Conservation (phyloP, 495 filamentous ascomycete species). For the Hypoxylon subgilvum region DNA sequence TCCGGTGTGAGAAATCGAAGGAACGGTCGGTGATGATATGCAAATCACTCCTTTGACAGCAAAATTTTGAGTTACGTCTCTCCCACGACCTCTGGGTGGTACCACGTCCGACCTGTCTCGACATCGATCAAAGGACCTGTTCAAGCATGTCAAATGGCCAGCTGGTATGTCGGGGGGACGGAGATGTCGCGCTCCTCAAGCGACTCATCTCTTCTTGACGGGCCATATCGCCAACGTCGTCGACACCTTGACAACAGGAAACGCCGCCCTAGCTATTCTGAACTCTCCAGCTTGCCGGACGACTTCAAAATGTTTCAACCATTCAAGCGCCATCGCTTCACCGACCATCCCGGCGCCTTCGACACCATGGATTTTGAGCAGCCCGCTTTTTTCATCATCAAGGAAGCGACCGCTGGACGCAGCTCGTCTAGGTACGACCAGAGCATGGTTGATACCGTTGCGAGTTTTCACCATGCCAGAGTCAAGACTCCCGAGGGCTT, state of each 20-base stretch:
- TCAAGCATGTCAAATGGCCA: slow-evolving; percentile 44
- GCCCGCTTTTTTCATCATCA: slow-evolving; percentile 42
- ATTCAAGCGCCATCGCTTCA: slow-evolving; percentile 35
- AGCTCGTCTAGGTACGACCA: slow-evolving; percentile 12
- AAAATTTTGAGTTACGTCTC: slow-evolving; percentile 24
- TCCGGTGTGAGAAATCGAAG: slow-evolving; percentile 17
- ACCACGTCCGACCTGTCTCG: slow-evolving; percentile 31
- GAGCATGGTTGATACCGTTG: slow-evolving; percentile 10
- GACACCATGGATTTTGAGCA: slow-evolving; percentile 22
- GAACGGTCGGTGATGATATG: slow-evolving; percentile 30
- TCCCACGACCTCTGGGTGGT: slow-evolving; percentile 26
- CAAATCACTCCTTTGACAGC: slow-evolving; percentile 28
- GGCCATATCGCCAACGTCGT: slow-evolving; percentile 25
- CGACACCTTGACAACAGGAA: slow-evolving; percentile 32
- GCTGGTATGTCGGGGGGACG: slow-evolving; percentile 42
- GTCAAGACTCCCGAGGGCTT: slow-evolving; percentile 8
- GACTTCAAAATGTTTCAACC: slow-evolving; percentile 37
- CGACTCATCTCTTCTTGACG: slow-evolving; percentile 39
- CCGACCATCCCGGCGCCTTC: slow-evolving; percentile 14
- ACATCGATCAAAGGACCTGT: slow-evolving; percentile 13
- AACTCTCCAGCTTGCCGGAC: slow-evolving; percentile 30
- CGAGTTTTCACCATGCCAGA: slow-evolving; percentile 7
- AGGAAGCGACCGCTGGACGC: slow-evolving; percentile 20
- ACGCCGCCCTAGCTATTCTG: slow-evolving; percentile 34
- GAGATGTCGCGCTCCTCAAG: slow-evolving; percentile 45